Percentiles rank a stretch among this genome's conserved stretches.
These are phyloP conservation scores for Scheffersomyces lignicola DNA, from an alignment of 1,139 yeast genomes.

Conservation along the genomic window DNA sequence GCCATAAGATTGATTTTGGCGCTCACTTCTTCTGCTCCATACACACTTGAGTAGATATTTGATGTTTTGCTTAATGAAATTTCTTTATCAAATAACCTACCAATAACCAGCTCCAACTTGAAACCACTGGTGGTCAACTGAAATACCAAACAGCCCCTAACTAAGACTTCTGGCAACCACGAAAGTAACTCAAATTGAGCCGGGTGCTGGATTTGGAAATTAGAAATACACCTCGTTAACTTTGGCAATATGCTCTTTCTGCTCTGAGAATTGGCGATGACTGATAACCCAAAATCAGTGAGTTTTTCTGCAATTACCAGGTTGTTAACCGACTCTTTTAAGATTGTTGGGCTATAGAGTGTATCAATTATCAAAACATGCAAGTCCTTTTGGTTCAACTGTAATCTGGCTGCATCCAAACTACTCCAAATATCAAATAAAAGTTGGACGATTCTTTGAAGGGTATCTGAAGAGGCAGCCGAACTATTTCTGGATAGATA, in stretches of 20 bases:
- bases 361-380: slow-evolving; percentile 58
- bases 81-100: slow-evolving; percentile 45
- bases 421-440: slow-evolving; percentile 55
- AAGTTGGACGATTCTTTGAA: slow-evolving; percentile 26
- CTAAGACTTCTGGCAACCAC: slow-evolving; percentile 60
- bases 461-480: background rate
- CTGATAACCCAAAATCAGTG: slow-evolving; percentile 37
- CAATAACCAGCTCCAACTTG: slow-evolving; percentile 59
- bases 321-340: slow-evolving; percentile 21
- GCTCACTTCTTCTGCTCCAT: slow-evolving; percentile 62
- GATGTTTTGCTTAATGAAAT: slow-evolving; percentile 22
- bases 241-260: slow-evolving; percentile 72
- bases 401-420: slow-evolving; percentile 59
- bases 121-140: slow-evolving; percentile 62
- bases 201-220: slow-evolving; percentile 34
- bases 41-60: slow-evolving; percentile 48
- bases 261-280: slow-evolving; percentile 54
- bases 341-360: slow-evolving; percentile 27
- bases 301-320: slow-evolving; percentile 26
- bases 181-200: slow-evolving; percentile 34
- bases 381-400: slow-evolving; percentile 62
- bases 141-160: slow-evolving; percentile 43
- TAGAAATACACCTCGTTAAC: slow-evolving; percentile 45
- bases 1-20: slow-evolving; percentile 53
- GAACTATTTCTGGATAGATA: slow-evolving; percentile 9